Evolutionary conservation across 768 basidiomycete species (phyloP).

Genomic region (Macrolepiota dolichaula): DNA sequence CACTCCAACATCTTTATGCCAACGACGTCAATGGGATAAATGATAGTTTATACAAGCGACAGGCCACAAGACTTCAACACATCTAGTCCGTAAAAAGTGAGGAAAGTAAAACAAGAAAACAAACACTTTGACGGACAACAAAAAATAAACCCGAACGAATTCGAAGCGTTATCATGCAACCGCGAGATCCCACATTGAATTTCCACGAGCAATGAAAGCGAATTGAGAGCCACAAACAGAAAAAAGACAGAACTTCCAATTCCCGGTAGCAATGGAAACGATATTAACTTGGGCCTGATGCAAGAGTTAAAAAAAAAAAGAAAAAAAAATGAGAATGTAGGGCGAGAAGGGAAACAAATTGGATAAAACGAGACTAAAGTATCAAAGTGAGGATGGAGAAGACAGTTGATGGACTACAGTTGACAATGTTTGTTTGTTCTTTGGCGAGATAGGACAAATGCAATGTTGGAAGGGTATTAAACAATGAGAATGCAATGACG

Average conservation of each 20-base stretch:
- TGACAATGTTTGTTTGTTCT: slow-evolving; percentile 9
- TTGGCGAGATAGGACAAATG: slow-evolving; percentile 10
- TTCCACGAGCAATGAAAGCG: slow-evolving; percentile 3
- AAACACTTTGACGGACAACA: slow-evolving; percentile 1
- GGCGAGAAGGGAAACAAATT: slow-evolving; percentile 2
- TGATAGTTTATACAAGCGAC: slow-evolving; percentile 3
- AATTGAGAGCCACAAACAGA: slow-evolving; percentile 1
- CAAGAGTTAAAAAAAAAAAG: background rate
- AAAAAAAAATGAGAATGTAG: background rate
- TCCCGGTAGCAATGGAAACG: background rate
- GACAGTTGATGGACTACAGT: slow-evolving; percentile 11
- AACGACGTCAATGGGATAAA: background rate
- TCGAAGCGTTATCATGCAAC: background rate
- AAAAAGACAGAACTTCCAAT: background rate
- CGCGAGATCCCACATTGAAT: background rate
- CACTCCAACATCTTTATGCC: background rate
- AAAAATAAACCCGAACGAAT: background rate
- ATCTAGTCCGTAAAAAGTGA: background rate
- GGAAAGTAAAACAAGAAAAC: background rate
- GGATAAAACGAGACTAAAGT: slow-evolving; percentile 12
- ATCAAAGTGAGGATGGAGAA: slow-evolving; percentile 8
- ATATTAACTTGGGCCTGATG: slow-evolving; percentile 3
- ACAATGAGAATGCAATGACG: slow-evolving; percentile 4
- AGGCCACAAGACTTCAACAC: slow-evolving; percentile 1
- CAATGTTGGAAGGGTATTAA: slow-evolving; percentile 3